phyloP scores from a whole-genome alignment of 2,329 filamentous ascomycete genomes.

The Arachnomyces sp. region DNA sequence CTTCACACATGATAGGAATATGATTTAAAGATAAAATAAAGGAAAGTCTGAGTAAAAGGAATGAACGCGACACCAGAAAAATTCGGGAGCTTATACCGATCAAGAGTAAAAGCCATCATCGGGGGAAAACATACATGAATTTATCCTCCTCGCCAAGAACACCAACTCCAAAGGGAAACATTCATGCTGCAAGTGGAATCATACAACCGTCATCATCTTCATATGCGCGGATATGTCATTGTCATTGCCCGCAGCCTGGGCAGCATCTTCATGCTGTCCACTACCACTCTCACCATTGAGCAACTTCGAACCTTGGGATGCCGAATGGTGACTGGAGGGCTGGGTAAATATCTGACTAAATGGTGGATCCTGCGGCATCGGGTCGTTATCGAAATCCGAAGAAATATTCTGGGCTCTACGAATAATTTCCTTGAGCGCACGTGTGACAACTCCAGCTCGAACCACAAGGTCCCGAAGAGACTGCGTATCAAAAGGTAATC shows the following conservation, averaged over 20 bases:
- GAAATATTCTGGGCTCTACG: slow-evolving; percentile 41
- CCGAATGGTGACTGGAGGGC: slow-evolving; percentile 25
- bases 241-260: slow-evolving; percentile 4
- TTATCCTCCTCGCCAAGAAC: background rate
- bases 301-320: slow-evolving; percentile 4
- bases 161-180: background rate
- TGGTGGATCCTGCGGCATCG: slow-evolving; percentile 32
- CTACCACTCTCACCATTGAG: background rate
- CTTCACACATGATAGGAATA: too few relatives aligned
- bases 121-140: too few relatives aligned
- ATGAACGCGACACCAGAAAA: too few relatives aligned
- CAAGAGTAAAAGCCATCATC: too few relatives aligned
- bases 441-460: slow-evolving; percentile 41
- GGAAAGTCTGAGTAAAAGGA: too few relatives aligned
- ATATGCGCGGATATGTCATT: slow-evolving; percentile 10
- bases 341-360: slow-evolving; percentile 42
- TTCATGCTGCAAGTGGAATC: background rate
- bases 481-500: slow-evolving; percentile 59
- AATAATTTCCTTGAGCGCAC: slow-evolving; percentile 42
- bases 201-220: slow-evolving; percentile 8
- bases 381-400: slow-evolving; percentile 16
- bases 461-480: slow-evolving; percentile 54
- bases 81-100: too few relatives aligned
- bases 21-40: background rate
- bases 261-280: slow-evolving; percentile 2